These are phyloP conservation scores for Vanrija pseudolonga DNA, from an alignment of 1,284 basidiomycete genomes.

Conservation along the genomic window DNA sequence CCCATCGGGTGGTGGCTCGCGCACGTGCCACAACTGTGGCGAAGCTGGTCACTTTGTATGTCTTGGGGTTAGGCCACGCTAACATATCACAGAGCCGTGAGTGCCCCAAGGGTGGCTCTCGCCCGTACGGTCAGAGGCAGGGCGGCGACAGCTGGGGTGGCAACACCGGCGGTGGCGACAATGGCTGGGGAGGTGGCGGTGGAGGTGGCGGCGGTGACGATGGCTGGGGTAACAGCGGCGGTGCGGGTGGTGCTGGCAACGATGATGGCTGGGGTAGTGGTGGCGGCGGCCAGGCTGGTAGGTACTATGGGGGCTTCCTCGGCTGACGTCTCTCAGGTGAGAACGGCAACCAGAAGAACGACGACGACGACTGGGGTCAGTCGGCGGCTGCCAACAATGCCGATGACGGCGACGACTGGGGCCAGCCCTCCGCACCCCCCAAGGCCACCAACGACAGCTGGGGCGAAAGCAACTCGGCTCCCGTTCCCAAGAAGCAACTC, in stretches of 20 bases:
- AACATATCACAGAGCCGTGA: background rate
- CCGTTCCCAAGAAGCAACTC: no score
- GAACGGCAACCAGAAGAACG: background rate
- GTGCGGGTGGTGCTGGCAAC: background rate
- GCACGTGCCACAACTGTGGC: background rate
- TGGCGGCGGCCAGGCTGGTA: no score
- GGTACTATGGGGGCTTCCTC: no score
- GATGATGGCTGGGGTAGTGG: constrained; percentile 1
- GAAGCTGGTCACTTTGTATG: constrained; percentile 4
- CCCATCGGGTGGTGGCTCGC: constrained; percentile 1
- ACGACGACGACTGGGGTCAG: background rate
- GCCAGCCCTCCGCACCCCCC: background rate
- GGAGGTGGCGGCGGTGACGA: background rate
- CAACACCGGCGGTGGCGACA: background rate
- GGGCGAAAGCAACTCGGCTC: no score
- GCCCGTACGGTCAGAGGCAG: background rate
- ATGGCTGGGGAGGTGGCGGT: background rate
- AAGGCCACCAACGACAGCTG: no score
- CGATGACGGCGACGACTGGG: background rate
- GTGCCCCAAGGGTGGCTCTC: background rate
- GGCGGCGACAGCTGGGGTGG: no score
- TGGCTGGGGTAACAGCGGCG: background rate
- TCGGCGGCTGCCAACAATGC: no score
- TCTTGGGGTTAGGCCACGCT: background rate
- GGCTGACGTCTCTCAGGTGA: no score